Evolutionary conservation across 179 eudicot genomes (phyloP).

Genomic region (Nepenthes alata): DNA sequence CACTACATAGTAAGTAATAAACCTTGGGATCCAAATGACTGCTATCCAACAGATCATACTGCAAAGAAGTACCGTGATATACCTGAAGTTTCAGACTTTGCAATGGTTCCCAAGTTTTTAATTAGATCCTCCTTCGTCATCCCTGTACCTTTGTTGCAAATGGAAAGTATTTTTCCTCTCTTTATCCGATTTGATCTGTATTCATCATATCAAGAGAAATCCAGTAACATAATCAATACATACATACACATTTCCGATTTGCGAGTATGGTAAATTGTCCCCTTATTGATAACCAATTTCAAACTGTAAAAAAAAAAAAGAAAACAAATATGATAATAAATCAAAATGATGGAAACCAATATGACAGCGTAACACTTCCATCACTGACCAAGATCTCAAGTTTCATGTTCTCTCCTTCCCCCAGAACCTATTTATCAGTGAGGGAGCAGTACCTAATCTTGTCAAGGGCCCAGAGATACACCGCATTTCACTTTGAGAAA

Average conservation of each 20-base stretch:
- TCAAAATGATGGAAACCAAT: too few species aligned
- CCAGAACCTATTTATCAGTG: conserved; percentile 81
- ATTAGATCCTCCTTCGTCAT: conserved; percentile 92
- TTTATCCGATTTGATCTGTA: conserved; percentile 88
- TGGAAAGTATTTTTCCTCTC: conserved; percentile 74
- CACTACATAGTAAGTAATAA: background rate
- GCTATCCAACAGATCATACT: background rate
- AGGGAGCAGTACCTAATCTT: conserved; percentile 86
- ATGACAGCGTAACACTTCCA: background rate
- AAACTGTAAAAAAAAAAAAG: background rate
- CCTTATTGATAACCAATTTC: background rate
- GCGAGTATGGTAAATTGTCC: background rate
- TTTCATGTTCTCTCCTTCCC: conserved; percentile 79
- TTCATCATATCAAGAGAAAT: background rate
- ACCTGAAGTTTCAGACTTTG: conserved; percentile 99
- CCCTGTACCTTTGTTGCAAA: conserved; percentile 90
- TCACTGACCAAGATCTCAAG: conserved; percentile 72
- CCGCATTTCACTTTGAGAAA: background rate
- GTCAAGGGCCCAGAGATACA: conserved; percentile 61
- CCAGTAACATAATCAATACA: too few species aligned
- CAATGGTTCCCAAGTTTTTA: conserved; percentile 92
- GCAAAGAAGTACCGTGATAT: background rate
- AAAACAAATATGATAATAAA: too few species aligned
- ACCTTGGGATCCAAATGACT: background rate
- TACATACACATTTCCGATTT: background rate